phyloP scores from a whole-genome alignment of 176 grass and related monocot genomes.

The Carex myosuroides region DNA sequence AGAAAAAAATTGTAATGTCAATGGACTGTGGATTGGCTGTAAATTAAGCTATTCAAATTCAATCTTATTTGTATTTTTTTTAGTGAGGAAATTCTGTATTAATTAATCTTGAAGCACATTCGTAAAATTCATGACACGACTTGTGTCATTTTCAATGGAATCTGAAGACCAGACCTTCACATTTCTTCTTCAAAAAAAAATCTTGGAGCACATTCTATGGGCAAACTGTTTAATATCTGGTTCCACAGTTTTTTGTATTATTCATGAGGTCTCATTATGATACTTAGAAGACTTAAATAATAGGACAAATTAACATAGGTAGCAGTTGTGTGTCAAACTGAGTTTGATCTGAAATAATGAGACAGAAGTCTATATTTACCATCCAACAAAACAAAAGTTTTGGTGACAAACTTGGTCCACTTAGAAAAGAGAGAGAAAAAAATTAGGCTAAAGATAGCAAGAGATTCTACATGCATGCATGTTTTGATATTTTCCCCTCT shows the following conservation, averaged over 20 bases:
- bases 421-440: not conserved
- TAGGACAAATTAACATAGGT: not conserved
- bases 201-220: too few species aligned
- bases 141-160: too few species aligned
- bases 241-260: not conserved
- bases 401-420: slow-evolving; percentile 1
- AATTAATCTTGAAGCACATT: not conserved
- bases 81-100: too few species aligned
- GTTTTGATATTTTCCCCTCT: not conserved
- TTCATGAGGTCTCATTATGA: too few species aligned
- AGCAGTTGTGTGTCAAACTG: not conserved
- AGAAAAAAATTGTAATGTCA: too few species aligned
- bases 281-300: not conserved
- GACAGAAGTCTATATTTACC: not conserved
- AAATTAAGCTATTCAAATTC: not conserved
- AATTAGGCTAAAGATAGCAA: not conserved
- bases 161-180: too few species aligned
- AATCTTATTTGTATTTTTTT: not conserved
- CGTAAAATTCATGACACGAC: too few species aligned
- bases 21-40: not conserved
- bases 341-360: slow-evolving; percentile 8
- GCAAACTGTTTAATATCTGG: not conserved
- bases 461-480: not conserved
- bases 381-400: not conserved
- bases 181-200: too few species aligned